Evolutionary conservation across 148 eudicot genomes (phyloP).

Genomic region (Mesembryanthemum crystallinum): DNA sequence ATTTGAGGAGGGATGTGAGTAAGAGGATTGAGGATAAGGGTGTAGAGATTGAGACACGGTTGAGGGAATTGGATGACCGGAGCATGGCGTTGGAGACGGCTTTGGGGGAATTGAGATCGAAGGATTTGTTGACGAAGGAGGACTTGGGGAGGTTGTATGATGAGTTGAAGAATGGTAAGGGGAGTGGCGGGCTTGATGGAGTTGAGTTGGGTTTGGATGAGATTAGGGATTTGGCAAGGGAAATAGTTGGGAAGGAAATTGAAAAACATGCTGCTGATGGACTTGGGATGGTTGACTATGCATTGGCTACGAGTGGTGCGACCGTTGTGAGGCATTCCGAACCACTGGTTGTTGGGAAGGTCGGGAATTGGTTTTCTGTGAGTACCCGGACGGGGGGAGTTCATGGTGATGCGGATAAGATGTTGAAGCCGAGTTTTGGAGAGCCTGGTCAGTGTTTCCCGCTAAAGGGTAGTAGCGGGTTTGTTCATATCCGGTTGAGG

Average conservation of each 20-base stretch:
- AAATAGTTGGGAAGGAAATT: slow-evolving; percentile 72
- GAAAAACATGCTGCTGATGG: slow-evolving; percentile 91
- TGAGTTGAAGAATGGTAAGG: slow-evolving; percentile 46
- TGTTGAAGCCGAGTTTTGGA: slow-evolving; percentile 83
- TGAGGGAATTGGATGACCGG: slow-evolving; percentile 37
- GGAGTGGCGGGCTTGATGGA: slow-evolving; percentile 10
- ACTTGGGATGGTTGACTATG: slow-evolving; percentile 77
- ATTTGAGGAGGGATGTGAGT: slow-evolving; percentile 45
- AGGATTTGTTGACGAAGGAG: slow-evolving; percentile 46
- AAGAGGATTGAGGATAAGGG: slow-evolving; percentile 44
- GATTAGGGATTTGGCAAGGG: slow-evolving; percentile 57
- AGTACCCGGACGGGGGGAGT: slow-evolving; percentile 34
- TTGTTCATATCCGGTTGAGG: slow-evolving; percentile 64
- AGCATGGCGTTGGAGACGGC: slow-evolving; percentile 40
- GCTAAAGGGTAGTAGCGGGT: slow-evolving; percentile 74
- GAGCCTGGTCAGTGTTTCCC: slow-evolving; percentile 93
- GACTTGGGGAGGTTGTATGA: slow-evolving; percentile 49
- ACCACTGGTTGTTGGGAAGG: slow-evolving; percentile 29
- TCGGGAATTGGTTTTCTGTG: slow-evolving; percentile 29
- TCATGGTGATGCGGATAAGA: slow-evolving; percentile 46
- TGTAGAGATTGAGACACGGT: slow-evolving; percentile 32
- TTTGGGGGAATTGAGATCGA: slow-evolving; percentile 34
- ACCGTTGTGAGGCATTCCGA: slow-evolving; percentile 64
- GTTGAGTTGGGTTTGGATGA: slow-evolving; percentile 52
- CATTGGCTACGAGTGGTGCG: slow-evolving; percentile 63